Conservation (phyloP, 2,329 filamentous ascomycete genomes). For the Pezicula carpinea region DNA sequence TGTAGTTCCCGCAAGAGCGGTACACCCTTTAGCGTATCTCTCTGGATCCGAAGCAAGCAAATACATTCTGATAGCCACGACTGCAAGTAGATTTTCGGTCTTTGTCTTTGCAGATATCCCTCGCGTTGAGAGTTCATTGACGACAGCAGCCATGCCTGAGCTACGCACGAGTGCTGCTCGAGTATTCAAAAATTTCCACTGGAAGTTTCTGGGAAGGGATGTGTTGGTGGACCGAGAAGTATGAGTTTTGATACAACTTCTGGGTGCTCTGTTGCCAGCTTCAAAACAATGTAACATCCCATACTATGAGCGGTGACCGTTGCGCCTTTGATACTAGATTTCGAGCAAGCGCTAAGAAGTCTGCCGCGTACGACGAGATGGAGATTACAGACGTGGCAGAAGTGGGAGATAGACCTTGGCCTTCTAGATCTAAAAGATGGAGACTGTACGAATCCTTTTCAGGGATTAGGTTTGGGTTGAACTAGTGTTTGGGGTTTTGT, state of each 20-base stretch:
- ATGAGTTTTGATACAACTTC: slow-evolving; percentile 38
- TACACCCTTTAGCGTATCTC: slow-evolving; percentile 49
- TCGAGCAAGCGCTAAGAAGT: slow-evolving; percentile 36
- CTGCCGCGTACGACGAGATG: slow-evolving; percentile 38
- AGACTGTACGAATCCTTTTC: no score
- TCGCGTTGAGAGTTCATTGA: slow-evolving; percentile 32
- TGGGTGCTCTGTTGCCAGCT: slow-evolving; percentile 36
- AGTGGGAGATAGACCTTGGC: slow-evolving; percentile 50
- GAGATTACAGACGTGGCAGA: slow-evolving; percentile 36
- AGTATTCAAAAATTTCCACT: slow-evolving; percentile 24
- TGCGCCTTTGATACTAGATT: slow-evolving; percentile 27
- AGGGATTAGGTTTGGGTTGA: no score
- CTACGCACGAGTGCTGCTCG: slow-evolving; percentile 37
- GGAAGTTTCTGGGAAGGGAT: slow-evolving; percentile 36
- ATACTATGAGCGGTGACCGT: slow-evolving; percentile 47
- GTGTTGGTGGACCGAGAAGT: slow-evolving; percentile 42
- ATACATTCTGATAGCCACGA: slow-evolving; percentile 37
- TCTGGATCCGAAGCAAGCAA: slow-evolving; percentile 45
- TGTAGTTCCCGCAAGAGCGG: slow-evolving; percentile 39
- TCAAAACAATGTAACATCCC: slow-evolving; percentile 43
- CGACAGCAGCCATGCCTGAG: slow-evolving; percentile 39
- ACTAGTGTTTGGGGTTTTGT: no score
- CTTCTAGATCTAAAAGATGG: slow-evolving; percentile 50
- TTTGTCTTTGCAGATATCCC: slow-evolving; percentile 35
- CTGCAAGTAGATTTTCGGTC: slow-evolving; percentile 33